Evolutionary conservation across 2,329 filamentous ascomycete species (phyloP).

Genomic region (Zarea fungicola): DNA sequence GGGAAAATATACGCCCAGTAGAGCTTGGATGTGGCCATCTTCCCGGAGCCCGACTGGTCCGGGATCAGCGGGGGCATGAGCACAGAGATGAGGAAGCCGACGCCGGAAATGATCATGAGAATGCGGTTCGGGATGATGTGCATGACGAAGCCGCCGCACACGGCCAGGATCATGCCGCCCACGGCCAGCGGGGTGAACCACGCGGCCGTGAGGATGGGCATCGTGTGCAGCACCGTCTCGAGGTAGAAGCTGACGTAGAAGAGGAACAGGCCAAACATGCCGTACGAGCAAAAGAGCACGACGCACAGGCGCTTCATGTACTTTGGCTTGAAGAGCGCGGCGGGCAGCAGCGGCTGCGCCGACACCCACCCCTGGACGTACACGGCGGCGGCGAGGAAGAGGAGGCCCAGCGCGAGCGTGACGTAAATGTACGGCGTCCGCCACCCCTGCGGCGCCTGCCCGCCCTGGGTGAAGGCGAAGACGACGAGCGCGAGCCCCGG

Average conservation of each 20-base stretch:
- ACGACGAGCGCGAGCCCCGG: conserved; percentile 64
- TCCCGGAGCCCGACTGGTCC: conserved; percentile 29
- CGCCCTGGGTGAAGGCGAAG: conserved; percentile 69
- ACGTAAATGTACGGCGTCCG: conserved; percentile 66
- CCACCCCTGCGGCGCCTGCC: conserved; percentile 65
- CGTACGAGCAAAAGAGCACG: conserved; percentile 62
- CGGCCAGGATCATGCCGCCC: conserved; percentile 61
- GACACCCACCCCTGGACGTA: conserved; percentile 72
- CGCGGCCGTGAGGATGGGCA: conserved; percentile 58
- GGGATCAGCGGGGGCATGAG: conserved; percentile 63
- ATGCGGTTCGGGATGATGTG: conserved; percentile 60
- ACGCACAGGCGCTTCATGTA: conserved; percentile 61
- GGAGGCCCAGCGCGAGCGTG: conserved; percentile 56
- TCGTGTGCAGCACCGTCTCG: conserved; percentile 52
- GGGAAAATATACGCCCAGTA: conserved; percentile 76
- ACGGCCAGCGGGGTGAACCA: conserved; percentile 65
- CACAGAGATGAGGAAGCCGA: conserved; percentile 52
- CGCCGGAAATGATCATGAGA: conserved; percentile 56
- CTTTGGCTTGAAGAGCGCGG: conserved; percentile 63
- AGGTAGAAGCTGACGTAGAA: conserved; percentile 68
- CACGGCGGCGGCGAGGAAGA: conserved; percentile 54
- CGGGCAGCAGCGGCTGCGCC: conserved; percentile 61
- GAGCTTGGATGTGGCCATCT: conserved; percentile 23
- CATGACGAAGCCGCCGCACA: conserved; percentile 59
- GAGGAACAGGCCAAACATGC: conserved; percentile 62